Evolutionary conservation across 2,329 filamentous ascomycete genomes (phyloP).

Genomic region (Grosmannia clavigera): DNA sequence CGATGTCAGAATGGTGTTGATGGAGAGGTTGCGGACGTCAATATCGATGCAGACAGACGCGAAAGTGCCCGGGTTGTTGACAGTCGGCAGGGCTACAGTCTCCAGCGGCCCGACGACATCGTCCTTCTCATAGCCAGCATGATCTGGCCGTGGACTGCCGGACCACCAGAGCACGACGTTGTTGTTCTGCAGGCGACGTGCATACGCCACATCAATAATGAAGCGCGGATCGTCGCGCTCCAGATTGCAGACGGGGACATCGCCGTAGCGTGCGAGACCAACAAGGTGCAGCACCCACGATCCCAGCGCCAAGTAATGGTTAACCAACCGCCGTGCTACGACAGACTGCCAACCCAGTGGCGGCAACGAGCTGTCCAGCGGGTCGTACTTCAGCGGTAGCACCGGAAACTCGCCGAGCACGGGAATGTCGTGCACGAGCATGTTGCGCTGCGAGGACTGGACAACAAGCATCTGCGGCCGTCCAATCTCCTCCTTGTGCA

Average conservation of each 20-base stretch:
- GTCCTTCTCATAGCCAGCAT: conserved; percentile 91
- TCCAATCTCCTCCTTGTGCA: conserved; percentile 68
- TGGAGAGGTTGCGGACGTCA: conserved; percentile 84
- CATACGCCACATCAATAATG: conserved; percentile 92
- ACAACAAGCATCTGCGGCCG: conserved; percentile 75
- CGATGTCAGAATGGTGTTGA: conserved; percentile 95
- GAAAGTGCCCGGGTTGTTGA: conserved; percentile 90
- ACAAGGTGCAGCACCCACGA: conserved; percentile 85
- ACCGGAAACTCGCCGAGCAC: conserved; percentile 73
- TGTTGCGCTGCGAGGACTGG: conserved; percentile 74
- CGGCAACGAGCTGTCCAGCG: conserved; percentile 74
- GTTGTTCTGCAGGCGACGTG: conserved; percentile 75
- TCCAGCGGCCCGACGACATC: conserved; percentile 76
- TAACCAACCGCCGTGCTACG: conserved; percentile 72
- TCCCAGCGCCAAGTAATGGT: conserved; percentile 84
- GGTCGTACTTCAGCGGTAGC: conserved; percentile 68
- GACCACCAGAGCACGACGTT: conserved; percentile 98
- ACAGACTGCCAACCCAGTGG: conserved; percentile 90
- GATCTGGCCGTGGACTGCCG: conserved; percentile 71
- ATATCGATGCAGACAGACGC: conserved; percentile 94
- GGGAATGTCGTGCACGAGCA: conserved; percentile 75
- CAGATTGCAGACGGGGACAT: conserved; percentile 89
- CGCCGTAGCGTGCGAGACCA: conserved; percentile 79
- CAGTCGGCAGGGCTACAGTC: conserved; percentile 76
- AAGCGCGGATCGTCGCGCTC: conserved; percentile 90